These are phyloP conservation scores for Mikania micrantha DNA, from an alignment of 129 eudicot genomes.

Conservation along the genomic window DNA sequence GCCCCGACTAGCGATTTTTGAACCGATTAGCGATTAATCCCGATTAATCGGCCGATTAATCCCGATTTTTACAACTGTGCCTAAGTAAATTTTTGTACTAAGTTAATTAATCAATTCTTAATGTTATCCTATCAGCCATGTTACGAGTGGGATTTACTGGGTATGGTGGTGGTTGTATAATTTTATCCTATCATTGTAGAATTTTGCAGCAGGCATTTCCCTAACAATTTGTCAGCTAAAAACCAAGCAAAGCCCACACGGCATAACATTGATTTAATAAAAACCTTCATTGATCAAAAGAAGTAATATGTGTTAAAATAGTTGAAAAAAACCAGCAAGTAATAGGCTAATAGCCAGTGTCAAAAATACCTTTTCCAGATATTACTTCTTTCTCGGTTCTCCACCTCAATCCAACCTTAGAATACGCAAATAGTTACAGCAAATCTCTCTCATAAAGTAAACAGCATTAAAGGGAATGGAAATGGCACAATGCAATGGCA, in stretches of 20 bases:
- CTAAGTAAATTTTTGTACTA: background rate
- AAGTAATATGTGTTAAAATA: background rate
- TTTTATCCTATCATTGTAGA: background rate
- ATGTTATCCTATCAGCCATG: background rate
- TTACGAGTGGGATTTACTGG: too few relatives aligned
- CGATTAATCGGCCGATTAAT: too few relatives aligned
- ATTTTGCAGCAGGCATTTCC: background rate
- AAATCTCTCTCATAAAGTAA: conserved; percentile 6
- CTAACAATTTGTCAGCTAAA: background rate
- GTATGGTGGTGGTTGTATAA: too few relatives aligned
- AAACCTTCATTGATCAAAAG: background rate
- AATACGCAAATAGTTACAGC: background rate
- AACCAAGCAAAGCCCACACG: background rate
- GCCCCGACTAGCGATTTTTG: too few relatives aligned
- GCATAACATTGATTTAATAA: background rate
- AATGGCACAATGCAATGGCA: background rate
- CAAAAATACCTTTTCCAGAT: conserved; percentile 82
- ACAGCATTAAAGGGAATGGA: conserved; percentile 3
- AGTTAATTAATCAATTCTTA: background rate
- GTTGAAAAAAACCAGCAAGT: background rate
- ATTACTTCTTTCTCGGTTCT: conserved; percentile 95
- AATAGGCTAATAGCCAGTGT: background rate
- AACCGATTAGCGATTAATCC: too few relatives aligned
- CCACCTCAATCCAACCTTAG: conserved; percentile 94
- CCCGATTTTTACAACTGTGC: too few relatives aligned